Percentiles rank a stretch among this genome's conserved stretches.
phyloP scores from a whole-genome alignment of 352 stramenopile species.

The Globisporangium sylvaticum region DNA sequence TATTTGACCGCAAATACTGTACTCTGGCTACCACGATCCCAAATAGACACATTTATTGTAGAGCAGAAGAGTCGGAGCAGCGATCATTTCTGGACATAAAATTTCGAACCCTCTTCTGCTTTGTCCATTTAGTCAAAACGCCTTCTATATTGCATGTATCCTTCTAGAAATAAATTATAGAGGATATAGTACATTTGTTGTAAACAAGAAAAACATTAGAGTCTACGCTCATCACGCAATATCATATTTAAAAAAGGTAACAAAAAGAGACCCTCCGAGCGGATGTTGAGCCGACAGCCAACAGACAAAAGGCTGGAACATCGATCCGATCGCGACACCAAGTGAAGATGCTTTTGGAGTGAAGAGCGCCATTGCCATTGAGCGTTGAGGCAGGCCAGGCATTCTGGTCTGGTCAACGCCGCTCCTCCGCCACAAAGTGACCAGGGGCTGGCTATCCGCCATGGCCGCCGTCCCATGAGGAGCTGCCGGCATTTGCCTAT shows the following conservation, averaged over 20 bases:
- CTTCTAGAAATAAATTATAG: neutral
- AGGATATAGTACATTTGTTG: neutral
- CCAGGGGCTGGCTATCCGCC: neutral
- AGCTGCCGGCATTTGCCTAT: neutral
- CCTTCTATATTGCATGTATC: neutral
- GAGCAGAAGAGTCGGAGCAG: conserved; percentile 12
- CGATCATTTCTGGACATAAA: conserved; percentile 5
- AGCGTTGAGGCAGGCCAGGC: neutral
- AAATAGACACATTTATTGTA: neutral
- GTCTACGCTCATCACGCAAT: neutral
- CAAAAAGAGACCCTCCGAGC: neutral
- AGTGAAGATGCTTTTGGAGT: conserved; percentile 5
- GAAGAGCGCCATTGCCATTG: neutral
- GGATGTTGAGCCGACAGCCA: conserved; percentile 1
- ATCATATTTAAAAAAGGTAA: too few relatives aligned
- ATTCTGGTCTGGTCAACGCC: neutral
- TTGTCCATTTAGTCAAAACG: conserved; percentile 6
- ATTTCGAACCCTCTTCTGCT: conserved; percentile 1
- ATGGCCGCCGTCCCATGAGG: neutral
- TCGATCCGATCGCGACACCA: neutral
- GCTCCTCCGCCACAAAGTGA: neutral
- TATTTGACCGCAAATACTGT: neutral
- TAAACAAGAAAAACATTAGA: too few relatives aligned
- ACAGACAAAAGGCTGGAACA: conserved; percentile 6
- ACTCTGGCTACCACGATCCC: neutral